These are phyloP conservation scores for Candida boleticola DNA, from an alignment of 805 yeast genomes.

Conservation along the genomic window DNA sequence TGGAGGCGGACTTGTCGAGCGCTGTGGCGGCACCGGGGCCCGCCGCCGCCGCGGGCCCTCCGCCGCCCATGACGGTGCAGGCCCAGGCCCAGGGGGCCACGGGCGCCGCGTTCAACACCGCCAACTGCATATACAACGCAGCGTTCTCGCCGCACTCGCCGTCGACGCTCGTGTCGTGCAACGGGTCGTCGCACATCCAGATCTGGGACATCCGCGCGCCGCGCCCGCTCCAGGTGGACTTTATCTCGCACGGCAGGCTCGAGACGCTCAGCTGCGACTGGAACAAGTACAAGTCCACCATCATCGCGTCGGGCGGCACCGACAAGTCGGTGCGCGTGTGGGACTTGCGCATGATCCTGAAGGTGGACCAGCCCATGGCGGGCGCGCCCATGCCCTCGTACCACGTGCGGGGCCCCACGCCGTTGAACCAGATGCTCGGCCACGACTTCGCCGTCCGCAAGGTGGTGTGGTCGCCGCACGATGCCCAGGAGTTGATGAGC, in stretches of 20 bases:
- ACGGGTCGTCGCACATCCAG: slow-evolving; percentile 70
- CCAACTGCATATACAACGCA: slow-evolving; percentile 76
- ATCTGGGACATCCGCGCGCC: slow-evolving; percentile 81
- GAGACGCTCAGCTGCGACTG: slow-evolving; percentile 83
- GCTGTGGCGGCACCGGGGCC: slow-evolving; percentile 20
- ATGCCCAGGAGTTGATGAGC: slow-evolving; percentile 63
- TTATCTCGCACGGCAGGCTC: slow-evolving; percentile 73
- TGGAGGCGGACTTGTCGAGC: slow-evolving; percentile 27
- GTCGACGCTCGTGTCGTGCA: slow-evolving; percentile 62
- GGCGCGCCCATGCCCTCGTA: slow-evolving; percentile 37
- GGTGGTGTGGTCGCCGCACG: slow-evolving; percentile 88
- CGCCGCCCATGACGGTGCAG: slow-evolving; percentile 26
- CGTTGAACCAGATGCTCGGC: slow-evolving; percentile 74
- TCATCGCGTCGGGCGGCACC: slow-evolving; percentile 89
- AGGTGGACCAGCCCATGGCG: slow-evolving; percentile 33
- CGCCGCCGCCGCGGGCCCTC: slow-evolving; percentile 18
- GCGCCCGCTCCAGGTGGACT: slow-evolving; percentile 56
- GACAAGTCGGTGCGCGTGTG: slow-evolving; percentile 81
- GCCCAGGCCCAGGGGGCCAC: slow-evolving; percentile 22
- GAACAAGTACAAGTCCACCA: slow-evolving; percentile 80
- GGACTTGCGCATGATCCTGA: slow-evolving; percentile 76
- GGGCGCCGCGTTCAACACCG: slow-evolving; percentile 19
- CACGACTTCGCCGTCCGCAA: slow-evolving; percentile 87
- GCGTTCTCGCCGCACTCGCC: slow-evolving; percentile 84
- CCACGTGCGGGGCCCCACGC: slow-evolving; percentile 58